These are phyloP conservation scores for Pseudogymnoascus sp. DNA, from an alignment of 2,329 filamentous ascomycete genomes.

Conservation along the genomic window DNA sequence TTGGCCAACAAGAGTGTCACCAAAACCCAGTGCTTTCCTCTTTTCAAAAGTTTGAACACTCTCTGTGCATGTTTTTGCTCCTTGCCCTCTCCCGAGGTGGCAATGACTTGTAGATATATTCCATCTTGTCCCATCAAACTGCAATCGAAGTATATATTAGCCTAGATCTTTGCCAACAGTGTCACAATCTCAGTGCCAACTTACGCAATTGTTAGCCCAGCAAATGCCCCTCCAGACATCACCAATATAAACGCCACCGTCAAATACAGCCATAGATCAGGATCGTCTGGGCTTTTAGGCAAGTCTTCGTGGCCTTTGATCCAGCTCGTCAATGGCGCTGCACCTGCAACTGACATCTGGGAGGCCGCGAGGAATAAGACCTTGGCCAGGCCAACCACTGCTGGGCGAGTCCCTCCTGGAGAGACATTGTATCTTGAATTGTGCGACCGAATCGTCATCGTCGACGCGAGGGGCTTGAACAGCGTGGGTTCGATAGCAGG, in stretches of 20 bases:
- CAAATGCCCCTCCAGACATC: conserved; percentile 79
- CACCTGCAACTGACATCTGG: conserved; percentile 27
- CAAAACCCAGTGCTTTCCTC: conserved; percentile 93
- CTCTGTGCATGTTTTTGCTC: conserved; percentile 76
- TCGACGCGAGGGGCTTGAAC: background rate
- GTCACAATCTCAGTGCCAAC: conserved; percentile 24
- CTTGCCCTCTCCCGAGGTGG: conserved; percentile 67
- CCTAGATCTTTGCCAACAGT: background rate
- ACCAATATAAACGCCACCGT: conserved; percentile 53
- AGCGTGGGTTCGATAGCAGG: background rate
- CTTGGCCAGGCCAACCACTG: conserved; percentile 44
- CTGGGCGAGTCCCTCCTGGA: conserved; percentile 33
- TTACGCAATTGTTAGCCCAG: conserved; percentile 78
- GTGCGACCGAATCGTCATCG: background rate
- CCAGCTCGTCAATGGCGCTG: conserved; percentile 29
- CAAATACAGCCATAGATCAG: conserved; percentile 72
- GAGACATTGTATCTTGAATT: conserved; percentile 3
- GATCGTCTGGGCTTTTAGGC: conserved; percentile 47
- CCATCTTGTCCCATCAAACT: conserved; percentile 59
- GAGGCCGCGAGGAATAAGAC: conserved; percentile 43
- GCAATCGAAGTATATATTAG: background rate
- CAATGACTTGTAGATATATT: conserved; percentile 89
- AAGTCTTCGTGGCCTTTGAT: conserved; percentile 37
- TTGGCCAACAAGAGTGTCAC: conserved; percentile 88
- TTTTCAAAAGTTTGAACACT: conserved; percentile 70